Evolutionary conservation across 2,329 filamentous ascomycete species (phyloP).

Genomic region (Apiospora hydei): DNA sequence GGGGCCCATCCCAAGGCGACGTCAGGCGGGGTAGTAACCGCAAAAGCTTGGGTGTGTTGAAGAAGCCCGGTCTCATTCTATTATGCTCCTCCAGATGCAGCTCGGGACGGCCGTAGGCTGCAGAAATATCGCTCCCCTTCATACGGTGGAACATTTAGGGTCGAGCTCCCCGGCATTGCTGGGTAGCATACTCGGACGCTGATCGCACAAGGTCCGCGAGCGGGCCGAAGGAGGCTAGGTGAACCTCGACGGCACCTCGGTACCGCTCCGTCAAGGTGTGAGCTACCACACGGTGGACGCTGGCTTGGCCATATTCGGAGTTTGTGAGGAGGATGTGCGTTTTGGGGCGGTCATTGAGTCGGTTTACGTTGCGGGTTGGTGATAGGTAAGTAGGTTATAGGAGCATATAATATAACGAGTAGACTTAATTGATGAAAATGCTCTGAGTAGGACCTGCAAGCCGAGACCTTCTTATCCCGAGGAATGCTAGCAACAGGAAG

Average conservation of each 20-base stretch:
- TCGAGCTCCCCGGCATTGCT: neutral
- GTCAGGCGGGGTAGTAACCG: slow-evolving; percentile 35
- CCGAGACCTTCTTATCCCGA: too few species aligned
- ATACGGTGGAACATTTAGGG: slow-evolving; percentile 40
- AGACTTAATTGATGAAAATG: neutral
- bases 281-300: neutral
- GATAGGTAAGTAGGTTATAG: neutral
- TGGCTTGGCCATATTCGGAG: slow-evolving; percentile 22
- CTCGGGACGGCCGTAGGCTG: slow-evolving; percentile 27
- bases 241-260: neutral
- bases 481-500: too few species aligned
- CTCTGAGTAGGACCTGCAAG: neutral
- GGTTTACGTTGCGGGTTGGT: neutral
- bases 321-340: slow-evolving; percentile 24
- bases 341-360: neutral
- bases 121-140: slow-evolving; percentile 30
- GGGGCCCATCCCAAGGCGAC: slow-evolving; percentile 45
- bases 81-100: slow-evolving; percentile 30
- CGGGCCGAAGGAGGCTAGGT: neutral
- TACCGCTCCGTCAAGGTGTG: neutral
- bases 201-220: slow-evolving; percentile 42
- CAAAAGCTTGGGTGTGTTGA: slow-evolving; percentile 41
- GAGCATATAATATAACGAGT: neutral
- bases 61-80: slow-evolving; percentile 44
- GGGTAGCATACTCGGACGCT: slow-evolving; percentile 31